These are phyloP conservation scores for Phytopythium delawarense DNA, from an alignment of 352 stramenopile species.

Conservation along the genomic window DNA sequence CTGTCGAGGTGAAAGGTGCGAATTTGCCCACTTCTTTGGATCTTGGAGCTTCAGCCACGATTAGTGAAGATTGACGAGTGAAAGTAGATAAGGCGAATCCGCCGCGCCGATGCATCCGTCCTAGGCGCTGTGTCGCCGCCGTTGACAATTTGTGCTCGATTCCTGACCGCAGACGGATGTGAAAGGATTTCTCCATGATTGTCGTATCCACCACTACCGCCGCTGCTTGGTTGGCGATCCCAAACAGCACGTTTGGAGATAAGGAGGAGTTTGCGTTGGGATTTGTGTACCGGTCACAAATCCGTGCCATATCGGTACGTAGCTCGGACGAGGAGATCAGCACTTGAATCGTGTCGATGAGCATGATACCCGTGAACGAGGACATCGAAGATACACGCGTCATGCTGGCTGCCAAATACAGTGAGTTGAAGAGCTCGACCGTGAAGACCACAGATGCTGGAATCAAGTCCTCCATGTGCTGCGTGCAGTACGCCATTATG, in stretches of 20 bases:
- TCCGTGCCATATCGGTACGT: background rate
- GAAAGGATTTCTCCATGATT: background rate
- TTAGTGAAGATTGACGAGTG: background rate
- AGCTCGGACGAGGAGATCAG: background rate
- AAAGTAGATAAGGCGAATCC: background rate
- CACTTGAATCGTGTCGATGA: conserved; percentile 12
- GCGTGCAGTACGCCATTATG: conserved; percentile 11
- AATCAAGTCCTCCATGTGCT: conserved; percentile 27
- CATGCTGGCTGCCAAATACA: conserved; percentile 29
- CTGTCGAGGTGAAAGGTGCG: too few relatives aligned
- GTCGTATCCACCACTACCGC: background rate
- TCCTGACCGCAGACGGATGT: background rate
- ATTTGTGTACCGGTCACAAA: background rate
- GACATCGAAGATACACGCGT: conserved; percentile 10
- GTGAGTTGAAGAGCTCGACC: conserved; percentile 32
- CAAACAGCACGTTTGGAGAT: background rate
- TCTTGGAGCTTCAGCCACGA: too few relatives aligned
- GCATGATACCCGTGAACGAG: conserved; percentile 4
- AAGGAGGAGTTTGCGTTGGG: background rate
- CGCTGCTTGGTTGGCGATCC: background rate
- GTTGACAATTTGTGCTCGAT: background rate
- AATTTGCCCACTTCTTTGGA: too few relatives aligned
- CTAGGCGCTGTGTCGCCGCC: background rate
- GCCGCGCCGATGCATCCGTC: background rate
- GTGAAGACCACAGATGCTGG: conserved; percentile 32